Conservation (phyloP, 2,329 filamentous ascomycete genomes). For the Aspergillus transmontanensis region DNA sequence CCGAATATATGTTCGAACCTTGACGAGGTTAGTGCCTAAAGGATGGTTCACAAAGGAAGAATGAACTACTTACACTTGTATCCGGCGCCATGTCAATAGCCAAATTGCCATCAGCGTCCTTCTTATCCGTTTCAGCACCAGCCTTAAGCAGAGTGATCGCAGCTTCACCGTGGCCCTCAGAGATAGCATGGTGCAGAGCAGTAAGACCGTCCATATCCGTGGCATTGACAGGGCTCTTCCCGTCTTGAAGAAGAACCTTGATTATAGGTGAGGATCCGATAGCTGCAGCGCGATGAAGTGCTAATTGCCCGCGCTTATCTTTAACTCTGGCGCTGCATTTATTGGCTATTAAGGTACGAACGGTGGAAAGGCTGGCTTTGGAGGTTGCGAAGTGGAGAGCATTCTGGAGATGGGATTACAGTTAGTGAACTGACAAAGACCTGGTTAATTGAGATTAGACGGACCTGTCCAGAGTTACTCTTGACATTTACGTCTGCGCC, state of each 20-base stretch:
- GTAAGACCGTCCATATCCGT: conserved; percentile 83
- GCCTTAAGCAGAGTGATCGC: conserved; percentile 80
- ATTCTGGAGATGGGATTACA: conserved; percentile 56
- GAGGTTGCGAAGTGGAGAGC: conserved; percentile 89
- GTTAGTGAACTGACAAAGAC: conserved; percentile 1
- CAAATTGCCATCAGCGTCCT: conserved; percentile 68
- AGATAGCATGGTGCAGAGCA: conserved; percentile 75
- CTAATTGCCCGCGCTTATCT: conserved; percentile 84
- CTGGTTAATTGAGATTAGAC: neutral
- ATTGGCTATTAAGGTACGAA: conserved; percentile 72
- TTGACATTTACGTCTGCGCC: conserved; percentile 50
- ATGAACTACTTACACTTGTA: conserved; percentile 64
- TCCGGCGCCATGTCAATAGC: conserved; percentile 86
- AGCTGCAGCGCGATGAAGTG: conserved; percentile 88
- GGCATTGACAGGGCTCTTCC: conserved; percentile 77
- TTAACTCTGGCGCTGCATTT: conserved; percentile 78
- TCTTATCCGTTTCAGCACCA: conserved; percentile 80
- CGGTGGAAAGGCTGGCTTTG: conserved; percentile 82
- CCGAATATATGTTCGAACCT: conserved; percentile 77
- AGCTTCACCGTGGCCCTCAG: conserved; percentile 70
- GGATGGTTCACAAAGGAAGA: neutral
- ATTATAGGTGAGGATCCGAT: conserved; percentile 88
- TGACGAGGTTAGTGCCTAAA: conserved; percentile 9
- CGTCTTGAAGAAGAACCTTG: conserved; percentile 72
- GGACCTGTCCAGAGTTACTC: conserved; percentile 46